Conservation (phyloP, 306 rosid species). For the Calophaca sinica region DNA sequence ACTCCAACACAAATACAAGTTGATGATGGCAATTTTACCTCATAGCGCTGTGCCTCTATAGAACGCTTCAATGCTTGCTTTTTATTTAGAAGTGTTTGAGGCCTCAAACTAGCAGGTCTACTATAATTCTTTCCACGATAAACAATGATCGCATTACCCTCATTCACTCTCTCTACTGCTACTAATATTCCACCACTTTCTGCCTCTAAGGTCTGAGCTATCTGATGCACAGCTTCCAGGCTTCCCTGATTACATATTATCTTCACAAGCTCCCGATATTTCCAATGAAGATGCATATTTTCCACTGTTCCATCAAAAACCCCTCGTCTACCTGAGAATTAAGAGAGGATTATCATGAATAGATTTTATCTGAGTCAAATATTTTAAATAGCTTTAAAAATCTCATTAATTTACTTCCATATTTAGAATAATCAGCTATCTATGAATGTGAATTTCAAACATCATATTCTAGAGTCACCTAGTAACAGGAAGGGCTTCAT, state of each 20-base stretch:
- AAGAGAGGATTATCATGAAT: slow-evolving; percentile 41
- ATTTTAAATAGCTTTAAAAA: slow-evolving; percentile 25
- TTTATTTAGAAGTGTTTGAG: slow-evolving; percentile 77
- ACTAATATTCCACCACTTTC: slow-evolving; percentile 96
- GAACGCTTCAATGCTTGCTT: slow-evolving; percentile 78
- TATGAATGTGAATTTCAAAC: slow-evolving; percentile 34
- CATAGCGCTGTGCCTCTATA: slow-evolving; percentile 78
- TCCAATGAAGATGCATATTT: slow-evolving; percentile 99
- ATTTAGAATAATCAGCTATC: slow-evolving; percentile 33
- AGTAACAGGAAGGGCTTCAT: slow-evolving; percentile 86
- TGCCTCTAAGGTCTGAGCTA: slow-evolving; percentile 79
- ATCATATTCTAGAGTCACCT: slow-evolving; percentile 65
- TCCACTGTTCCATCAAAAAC: slow-evolving; percentile 94
- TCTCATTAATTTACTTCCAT: slow-evolving; percentile 32
- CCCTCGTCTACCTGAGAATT: slow-evolving; percentile 76
- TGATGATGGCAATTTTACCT: slow-evolving; percentile 62
- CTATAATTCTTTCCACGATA: slow-evolving; percentile 93
- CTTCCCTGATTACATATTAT: slow-evolving; percentile 62
- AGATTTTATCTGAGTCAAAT: slow-evolving; percentile 14
- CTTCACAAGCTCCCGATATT: slow-evolving; percentile 95
- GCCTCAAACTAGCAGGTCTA: slow-evolving; percentile 88
- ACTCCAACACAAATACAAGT: slow-evolving; percentile 13
- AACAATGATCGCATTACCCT: slow-evolving; percentile 83
- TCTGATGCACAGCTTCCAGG: slow-evolving; percentile 61
- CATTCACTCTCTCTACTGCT: slow-evolving; percentile 79